A percentile compares a stretch with the other conserved stretches of the same genome.
phyloP scores from a whole-genome alignment of 805 yeast species.

The Peterozyma xylosa region DNA sequence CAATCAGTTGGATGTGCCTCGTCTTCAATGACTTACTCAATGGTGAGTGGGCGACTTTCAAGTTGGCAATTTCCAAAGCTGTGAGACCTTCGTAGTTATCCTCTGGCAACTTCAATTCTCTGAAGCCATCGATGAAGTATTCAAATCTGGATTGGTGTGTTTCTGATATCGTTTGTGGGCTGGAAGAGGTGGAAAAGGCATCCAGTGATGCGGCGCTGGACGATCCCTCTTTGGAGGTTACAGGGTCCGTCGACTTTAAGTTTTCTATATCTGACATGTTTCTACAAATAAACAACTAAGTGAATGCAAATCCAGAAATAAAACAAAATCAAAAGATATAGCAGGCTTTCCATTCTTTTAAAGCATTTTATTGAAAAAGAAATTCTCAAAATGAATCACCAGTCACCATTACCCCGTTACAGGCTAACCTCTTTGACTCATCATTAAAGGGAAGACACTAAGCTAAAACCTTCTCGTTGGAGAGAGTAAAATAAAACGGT shows the following conservation, averaged over 20 bases:
- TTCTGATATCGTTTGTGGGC: background rate
- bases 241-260: no score
- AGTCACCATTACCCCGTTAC: no score
- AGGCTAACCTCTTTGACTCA: no score
- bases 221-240: background rate
- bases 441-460: no score
- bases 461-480: no score
- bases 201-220: background rate
- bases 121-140: conserved; percentile 4
- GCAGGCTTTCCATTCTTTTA: background rate
- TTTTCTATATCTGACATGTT: background rate
- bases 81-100: conserved; percentile 6
- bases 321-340: no score
- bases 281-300: background rate
- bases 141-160: background rate
- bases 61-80: conserved; percentile 4
- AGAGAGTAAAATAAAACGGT: no score
- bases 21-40: conserved; percentile 44
- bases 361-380: background rate
- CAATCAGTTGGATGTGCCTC: conserved; percentile 59
- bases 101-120: conserved; percentile 3
- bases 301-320: no score
- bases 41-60: conserved; percentile 41
- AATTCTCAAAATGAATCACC: background rate
- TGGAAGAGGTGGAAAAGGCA: background rate